Evolutionary conservation across 2,329 filamentous ascomycete species (phyloP), one percentile per base, ranked within the genome.

Genomic region (Pseudocercospora vitis): DNA sequence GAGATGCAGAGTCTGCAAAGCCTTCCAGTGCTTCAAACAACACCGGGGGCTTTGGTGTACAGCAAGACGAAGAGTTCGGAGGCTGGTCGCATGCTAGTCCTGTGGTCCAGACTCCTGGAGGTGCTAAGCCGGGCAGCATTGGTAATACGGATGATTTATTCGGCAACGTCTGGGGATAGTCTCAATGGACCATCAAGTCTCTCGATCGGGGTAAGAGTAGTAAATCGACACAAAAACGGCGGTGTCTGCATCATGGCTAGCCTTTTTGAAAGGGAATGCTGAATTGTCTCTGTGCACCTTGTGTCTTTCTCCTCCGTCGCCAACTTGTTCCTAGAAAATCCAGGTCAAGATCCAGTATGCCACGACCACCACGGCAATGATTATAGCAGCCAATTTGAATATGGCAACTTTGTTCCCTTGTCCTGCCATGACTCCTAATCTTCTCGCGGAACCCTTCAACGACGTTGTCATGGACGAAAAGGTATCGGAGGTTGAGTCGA

Each of bases 31-130:
- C 61, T 2, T 52, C 59, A 2, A 56, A 57, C 1, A 62, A 58
- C 19, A 60, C 58, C 4, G 47, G 62, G 21, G 65, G 65, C 1
- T 65, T 65, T 49, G 59, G 87, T 65, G 88, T 96, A 2, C 81
- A 88, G 29, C 87, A 89, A 0, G 92, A 97, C 65, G 92, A 97
- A 71, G 92, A 97, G 68, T 97, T 96, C 75, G 92, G 92, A 16
- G 91, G 92, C 9, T 97, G 92, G 92, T 85, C 89, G 44, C 95
- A 89, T 68, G 83, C 84, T 39, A 77, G 74, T 31, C 74, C 77
- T 53, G 69, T 73, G 26, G 66, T 75, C 16, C 69, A 69, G 37
- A 71, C 70, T 45, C 71, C 71, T 19, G 68, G 73, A 23, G 65
- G 71, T 11, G 73, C 79, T 45, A 76, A 85, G 28, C 74, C 80